phyloP scores from a whole-genome alignment of 768 basidiomycete species.

The Amanita rimosa region DNA sequence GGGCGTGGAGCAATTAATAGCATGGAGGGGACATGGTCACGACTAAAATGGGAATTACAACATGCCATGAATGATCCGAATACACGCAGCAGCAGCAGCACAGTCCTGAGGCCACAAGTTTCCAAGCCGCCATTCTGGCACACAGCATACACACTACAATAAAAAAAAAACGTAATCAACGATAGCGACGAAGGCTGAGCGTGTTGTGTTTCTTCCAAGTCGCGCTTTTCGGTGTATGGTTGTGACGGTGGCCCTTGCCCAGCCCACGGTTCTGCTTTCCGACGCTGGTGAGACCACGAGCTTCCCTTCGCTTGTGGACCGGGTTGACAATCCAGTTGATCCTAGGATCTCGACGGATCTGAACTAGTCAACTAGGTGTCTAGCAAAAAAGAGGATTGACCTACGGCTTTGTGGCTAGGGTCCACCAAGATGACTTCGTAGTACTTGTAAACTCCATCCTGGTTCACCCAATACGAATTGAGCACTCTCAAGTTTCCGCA shows the following conservation, averaged over 20 bases:
- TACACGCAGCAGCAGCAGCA: not conserved
- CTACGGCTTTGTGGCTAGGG: conserved; percentile 85
- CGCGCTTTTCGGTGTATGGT: conserved; percentile 81
- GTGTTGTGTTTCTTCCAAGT: conserved; percentile 99
- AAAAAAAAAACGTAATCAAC: conserved; percentile 54
- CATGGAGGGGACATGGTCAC: too few species aligned
- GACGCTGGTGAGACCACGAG: conserved; percentile 92
- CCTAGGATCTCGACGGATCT: conserved; percentile 91
- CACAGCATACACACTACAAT: conserved; percentile 15
- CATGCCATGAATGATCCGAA: not conserved
- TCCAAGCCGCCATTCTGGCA: conserved; percentile 8
- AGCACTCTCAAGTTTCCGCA: conserved; percentile 95
- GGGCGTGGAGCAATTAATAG: not conserved
- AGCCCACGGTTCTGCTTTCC: conserved; percentile 98
- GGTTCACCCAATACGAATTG: conserved; percentile 99
- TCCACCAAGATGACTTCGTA: conserved; percentile 99
- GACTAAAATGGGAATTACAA: not conserved
- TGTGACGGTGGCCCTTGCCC: conserved; percentile 92
- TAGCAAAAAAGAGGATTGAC: conserved; percentile 15
- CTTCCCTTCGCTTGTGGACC: conserved; percentile 97
- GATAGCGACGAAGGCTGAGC: conserved; percentile 81
- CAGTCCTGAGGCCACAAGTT: not conserved
- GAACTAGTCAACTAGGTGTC: conserved; percentile 9
- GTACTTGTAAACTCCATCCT: conserved; percentile 98
- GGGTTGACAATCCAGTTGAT: conserved; percentile 99